Evolutionary conservation across 73 alveolate genomes (phyloP).

Genomic region (Blepharisma japonicum): DNA sequence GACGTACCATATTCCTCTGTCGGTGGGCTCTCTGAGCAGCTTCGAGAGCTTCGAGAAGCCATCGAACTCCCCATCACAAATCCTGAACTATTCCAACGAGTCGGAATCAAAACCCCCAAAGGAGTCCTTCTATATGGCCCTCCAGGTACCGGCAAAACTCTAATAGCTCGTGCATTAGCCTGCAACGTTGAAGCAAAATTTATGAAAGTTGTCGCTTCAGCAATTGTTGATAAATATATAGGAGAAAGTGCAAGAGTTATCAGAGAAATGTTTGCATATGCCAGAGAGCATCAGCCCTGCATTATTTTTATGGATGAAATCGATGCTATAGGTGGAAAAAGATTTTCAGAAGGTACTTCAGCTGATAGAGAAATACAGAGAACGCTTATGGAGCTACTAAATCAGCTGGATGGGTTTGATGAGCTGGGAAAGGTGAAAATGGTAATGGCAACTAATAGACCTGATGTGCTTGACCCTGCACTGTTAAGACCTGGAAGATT

Average conservation of each 20-base stretch:
- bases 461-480: constrained; percentile 99
- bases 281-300: constrained; percentile 97
- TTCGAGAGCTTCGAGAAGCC: constrained; percentile 96
- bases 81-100: constrained; percentile 98
- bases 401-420: constrained; percentile 99
- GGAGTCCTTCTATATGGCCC: constrained; percentile 99
- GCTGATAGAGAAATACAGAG: constrained; percentile 99
- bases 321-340: constrained; percentile 98
- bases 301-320: constrained; percentile 97
- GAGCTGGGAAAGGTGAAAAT: constrained; percentile 98
- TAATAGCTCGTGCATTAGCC: constrained; percentile 99
- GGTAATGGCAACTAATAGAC: constrained; percentile 99
- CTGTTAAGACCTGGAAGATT: constrained; percentile 99
- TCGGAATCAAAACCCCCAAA: constrained; percentile 99
- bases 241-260: constrained; percentile 99
- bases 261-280: constrained; percentile 99
- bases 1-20: constrained; percentile 87
- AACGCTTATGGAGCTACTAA: constrained; percentile 97
- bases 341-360: constrained; percentile 92
- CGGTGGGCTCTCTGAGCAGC: constrained; percentile 97
- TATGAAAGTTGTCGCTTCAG: constrained; percentile 97
- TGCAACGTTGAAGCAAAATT: constrained; percentile 93
- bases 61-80: constrained; percentile 98
- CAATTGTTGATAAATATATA: constrained; percentile 97
- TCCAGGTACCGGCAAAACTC: constrained; percentile 99